Evolutionary conservation across 2,329 filamentous ascomycete species (phyloP), one percentile per base, ranked within the genome.

Genomic region (Anisogramma anomala): DNA sequence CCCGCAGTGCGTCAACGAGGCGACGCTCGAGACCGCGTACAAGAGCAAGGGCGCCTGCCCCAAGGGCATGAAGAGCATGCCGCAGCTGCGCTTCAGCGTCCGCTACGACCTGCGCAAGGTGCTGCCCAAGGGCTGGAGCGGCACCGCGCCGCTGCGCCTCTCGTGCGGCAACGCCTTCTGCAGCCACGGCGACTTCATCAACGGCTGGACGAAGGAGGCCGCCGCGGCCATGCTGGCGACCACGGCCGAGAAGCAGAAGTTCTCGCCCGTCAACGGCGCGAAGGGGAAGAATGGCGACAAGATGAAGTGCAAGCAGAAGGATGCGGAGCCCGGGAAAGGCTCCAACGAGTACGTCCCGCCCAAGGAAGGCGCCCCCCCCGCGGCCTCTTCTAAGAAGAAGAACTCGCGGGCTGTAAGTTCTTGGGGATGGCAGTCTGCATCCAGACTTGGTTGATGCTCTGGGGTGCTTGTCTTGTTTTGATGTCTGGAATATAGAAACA

Each of bases 151-250:
- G 2, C 45, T 66, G 25, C 54, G 61, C 49, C 55, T 66, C 4
- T 56, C 63, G 1, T 63, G 55, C 40, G 60, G 60, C 14, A 47
- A 54, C 19, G 57, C 59, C 2, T 66, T 55, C 50, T 63, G 58
- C 53, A 55, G 52, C 26, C 65, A 68, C 43, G 65, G 65, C 23
- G 65, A 68, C 48, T 68, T 68, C 47, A 63, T 68, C 50, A 67
- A 66, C 22, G 65, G 58, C 13, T 68, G 65, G 65, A 58, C 58
- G 2, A 49, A 51, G 14, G 63, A 66, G 30, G 62, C 61, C 0
- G 64, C 62, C 0, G 32, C 51, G 45, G 63, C 61, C 42, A 65
- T 68, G 63, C 39, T 68, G 8, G 50, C 47, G 14, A 53, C 59
- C 3, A 51, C 48, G 14, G 31, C 34, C 4, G 47, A 49, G 23